Evolutionary conservation across 2,329 filamentous ascomycete species (phyloP).

Genomic region (Microdochium paspali): DNA sequence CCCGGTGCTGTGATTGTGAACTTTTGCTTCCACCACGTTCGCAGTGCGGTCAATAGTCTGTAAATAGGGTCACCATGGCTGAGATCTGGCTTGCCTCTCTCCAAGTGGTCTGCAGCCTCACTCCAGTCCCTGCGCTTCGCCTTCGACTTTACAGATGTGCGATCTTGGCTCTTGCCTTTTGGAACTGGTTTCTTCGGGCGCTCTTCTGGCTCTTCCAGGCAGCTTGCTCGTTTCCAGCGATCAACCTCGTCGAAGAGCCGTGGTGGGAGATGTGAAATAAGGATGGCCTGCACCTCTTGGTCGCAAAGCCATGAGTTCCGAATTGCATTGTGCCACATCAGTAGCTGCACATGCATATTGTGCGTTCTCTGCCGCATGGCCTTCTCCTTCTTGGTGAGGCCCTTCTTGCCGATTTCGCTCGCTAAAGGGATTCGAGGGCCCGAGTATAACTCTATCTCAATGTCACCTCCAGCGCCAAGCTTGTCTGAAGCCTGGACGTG

Average conservation of each 20-base stretch:
- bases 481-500: slow-evolving; percentile 32
- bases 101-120: slow-evolving; percentile 55
- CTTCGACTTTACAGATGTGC: slow-evolving; percentile 27
- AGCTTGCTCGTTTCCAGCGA: slow-evolving; percentile 62
- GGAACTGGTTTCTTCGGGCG: slow-evolving; percentile 14
- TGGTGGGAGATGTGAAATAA: slow-evolving; percentile 64
- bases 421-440: slow-evolving; percentile 50
- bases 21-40: slow-evolving; percentile 78
- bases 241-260: slow-evolving; percentile 64
- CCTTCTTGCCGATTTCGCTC: slow-evolving; percentile 65
- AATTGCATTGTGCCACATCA: slow-evolving; percentile 84
- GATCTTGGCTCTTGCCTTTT: slow-evolving; percentile 26
- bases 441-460: slow-evolving; percentile 62
- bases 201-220: slow-evolving; percentile 38
- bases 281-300: slow-evolving; percentile 59
- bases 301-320: slow-evolving; percentile 82
- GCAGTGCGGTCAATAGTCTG: slow-evolving; percentile 64
- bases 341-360: slow-evolving; percentile 75
- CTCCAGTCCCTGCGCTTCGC: slow-evolving; percentile 58
- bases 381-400: slow-evolving; percentile 75
- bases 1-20: slow-evolving; percentile 72
- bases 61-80: slow-evolving; percentile 77
- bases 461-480: slow-evolving; percentile 51
- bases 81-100: slow-evolving; percentile 64
- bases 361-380: slow-evolving; percentile 72